Percentiles rank a stretch among this genome's conserved stretches.
Evolutionary conservation across 2,329 filamentous ascomycete species (phyloP).

Genomic region (Fusarium multiceps): DNA sequence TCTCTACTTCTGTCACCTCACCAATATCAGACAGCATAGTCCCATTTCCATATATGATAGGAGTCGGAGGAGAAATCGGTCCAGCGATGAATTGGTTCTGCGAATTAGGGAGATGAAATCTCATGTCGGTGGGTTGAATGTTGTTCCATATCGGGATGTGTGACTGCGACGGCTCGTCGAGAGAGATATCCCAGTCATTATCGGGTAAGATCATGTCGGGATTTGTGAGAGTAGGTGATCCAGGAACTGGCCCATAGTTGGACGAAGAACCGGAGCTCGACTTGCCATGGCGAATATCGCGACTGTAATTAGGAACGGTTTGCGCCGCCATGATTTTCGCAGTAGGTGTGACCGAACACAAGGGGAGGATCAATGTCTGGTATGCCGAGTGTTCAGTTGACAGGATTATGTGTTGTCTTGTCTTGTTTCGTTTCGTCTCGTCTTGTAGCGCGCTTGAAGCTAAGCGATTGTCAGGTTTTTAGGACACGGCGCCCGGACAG

Average conservation of each 20-base stretch:
- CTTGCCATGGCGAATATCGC: slow-evolving; percentile 47
- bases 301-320: slow-evolving; percentile 41
- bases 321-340: slow-evolving; percentile 49
- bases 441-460: slow-evolving; percentile 12
- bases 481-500: slow-evolving; percentile 27
- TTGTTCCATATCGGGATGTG: slow-evolving; percentile 65
- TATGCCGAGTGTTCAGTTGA: not conserved
- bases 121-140: slow-evolving; percentile 50
- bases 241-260: slow-evolving; percentile 64
- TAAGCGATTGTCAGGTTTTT: slow-evolving; percentile 13
- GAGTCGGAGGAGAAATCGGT: slow-evolving; percentile 65
- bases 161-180: slow-evolving; percentile 63
- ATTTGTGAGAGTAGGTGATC: slow-evolving; percentile 89
- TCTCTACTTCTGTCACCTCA: slow-evolving; percentile 66
- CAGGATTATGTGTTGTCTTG: slow-evolving; percentile 16
- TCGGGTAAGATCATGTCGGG: slow-evolving; percentile 94
- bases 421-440: slow-evolving; percentile 17
- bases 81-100: slow-evolving; percentile 55
- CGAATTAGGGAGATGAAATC: slow-evolving; percentile 57
- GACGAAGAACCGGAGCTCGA: slow-evolving; percentile 43
- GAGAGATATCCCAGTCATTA: slow-evolving; percentile 68
- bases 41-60: slow-evolving; percentile 76
- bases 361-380: not conserved
- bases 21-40: slow-evolving; percentile 76
- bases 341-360: not conserved